These are phyloP conservation scores for Solanum pinnatisectum DNA, from an alignment of 257 asterid genomes.

Conservation along the genomic window DNA sequence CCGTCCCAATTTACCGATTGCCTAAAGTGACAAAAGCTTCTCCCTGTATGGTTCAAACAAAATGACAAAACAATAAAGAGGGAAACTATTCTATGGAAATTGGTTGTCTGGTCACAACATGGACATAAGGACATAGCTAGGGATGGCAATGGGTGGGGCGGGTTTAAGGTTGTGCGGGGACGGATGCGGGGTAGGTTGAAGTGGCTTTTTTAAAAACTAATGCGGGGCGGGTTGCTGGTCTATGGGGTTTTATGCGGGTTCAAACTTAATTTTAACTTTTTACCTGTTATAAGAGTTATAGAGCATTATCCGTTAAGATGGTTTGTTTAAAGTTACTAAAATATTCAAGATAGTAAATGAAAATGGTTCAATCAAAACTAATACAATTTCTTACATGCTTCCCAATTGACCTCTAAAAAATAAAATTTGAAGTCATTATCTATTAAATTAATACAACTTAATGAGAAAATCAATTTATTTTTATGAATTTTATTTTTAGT, in stretches of 20 bases:
- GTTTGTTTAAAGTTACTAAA: neutral
- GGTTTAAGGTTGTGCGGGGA: neutral
- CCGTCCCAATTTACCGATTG: neutral
- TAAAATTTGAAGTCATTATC: neutral
- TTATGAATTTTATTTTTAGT: neutral
- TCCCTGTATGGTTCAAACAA: neutral
- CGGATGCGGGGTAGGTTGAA: neutral
- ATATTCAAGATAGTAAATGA: neutral
- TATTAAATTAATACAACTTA: neutral
- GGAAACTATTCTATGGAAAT: neutral
- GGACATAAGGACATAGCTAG: neutral
- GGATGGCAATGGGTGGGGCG: neutral
- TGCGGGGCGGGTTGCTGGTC: neutral
- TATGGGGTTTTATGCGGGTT: neutral
- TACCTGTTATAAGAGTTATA: neutral
- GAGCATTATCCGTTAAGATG: neutral
- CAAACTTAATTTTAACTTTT: neutral
- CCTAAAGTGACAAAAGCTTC: neutral
- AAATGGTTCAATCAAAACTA: neutral
- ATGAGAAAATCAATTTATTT: too few species aligned
- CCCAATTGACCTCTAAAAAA: neutral
- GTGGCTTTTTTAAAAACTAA: neutral
- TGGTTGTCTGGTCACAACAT: neutral
- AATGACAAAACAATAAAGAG: neutral
- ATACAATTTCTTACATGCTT: neutral